Percentiles rank a stretch among this genome's conserved stretches.
Conservation (phyloP, 176 grass and related monocot genomes). For the Aegilops speltoides region DNA sequence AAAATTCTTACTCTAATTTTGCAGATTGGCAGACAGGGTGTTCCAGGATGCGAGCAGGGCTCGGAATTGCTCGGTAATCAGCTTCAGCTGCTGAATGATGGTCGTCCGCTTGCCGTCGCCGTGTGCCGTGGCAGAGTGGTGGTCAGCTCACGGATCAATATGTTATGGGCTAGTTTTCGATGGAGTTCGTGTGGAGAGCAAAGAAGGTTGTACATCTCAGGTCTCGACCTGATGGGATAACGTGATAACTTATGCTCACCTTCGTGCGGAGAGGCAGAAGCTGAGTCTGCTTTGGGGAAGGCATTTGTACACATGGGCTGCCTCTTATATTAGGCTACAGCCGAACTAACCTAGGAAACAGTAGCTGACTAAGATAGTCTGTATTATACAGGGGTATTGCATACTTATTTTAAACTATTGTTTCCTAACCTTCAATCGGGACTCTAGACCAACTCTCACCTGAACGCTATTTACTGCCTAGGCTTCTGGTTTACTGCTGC, state of each 20-base stretch:
- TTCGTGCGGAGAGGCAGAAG: background rate
- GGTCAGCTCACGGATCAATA: background rate
- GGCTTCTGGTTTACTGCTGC: no score
- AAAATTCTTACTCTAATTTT: background rate
- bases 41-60: background rate
- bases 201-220: background rate
- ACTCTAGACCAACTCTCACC: no score
- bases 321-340: background rate
- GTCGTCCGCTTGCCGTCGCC: background rate
- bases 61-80: background rate
- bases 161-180: background rate
- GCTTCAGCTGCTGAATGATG: background rate
- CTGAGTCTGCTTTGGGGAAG: background rate
- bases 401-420: background rate
- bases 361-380: background rate
- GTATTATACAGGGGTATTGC: background rate
- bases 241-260: background rate
- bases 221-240: background rate
- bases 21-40: background rate
- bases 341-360: background rate
- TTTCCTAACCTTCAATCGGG: background rate
- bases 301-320: background rate
- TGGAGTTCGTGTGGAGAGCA: background rate
- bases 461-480: no score
- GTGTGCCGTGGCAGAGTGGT: background rate